Evolutionary conservation across 306 rosid genomes (phyloP).

Genomic region (Prunus campanulata): DNA sequence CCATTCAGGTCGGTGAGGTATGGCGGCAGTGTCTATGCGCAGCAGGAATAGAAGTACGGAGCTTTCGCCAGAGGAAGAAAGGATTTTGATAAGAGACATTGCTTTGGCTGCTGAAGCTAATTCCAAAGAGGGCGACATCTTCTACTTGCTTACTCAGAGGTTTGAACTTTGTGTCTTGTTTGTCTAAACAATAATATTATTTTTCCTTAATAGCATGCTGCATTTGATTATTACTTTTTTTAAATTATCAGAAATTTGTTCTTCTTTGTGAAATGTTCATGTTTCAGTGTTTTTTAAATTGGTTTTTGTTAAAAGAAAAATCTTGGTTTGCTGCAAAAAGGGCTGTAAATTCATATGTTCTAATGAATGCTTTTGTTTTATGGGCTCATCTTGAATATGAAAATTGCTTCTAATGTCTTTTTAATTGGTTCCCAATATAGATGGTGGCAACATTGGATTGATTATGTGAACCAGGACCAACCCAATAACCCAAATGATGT

Average conservation of each 20-base stretch:
- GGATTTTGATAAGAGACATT: slow-evolving; percentile 87
- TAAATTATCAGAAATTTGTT: neutral
- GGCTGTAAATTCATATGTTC: neutral
- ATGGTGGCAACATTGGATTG: slow-evolving; percentile 99
- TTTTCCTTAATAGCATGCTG: neutral
- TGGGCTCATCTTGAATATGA: neutral
- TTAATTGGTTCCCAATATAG: slow-evolving; percentile 39
- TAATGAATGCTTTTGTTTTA: neutral
- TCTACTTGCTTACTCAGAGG: slow-evolving; percentile 87
- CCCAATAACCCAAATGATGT: slow-evolving; percentile 60
- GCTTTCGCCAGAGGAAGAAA: slow-evolving; percentile 83
- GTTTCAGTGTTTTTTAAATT: neutral
- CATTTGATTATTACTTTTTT: neutral
- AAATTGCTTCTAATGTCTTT: slow-evolving; percentile 15
- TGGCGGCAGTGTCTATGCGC: slow-evolving; percentile 71
- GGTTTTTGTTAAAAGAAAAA: neutral
- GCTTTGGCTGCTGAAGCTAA: slow-evolving; percentile 76
- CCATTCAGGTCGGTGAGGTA: slow-evolving; percentile 6
- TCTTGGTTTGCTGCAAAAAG: neutral
- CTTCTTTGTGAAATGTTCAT: neutral
- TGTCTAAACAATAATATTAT: too few relatives aligned
- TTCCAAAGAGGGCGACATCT: slow-evolving; percentile 82
- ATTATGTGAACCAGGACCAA: slow-evolving; percentile 93
- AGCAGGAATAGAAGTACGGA: slow-evolving; percentile 45
- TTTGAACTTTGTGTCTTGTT: slow-evolving; percentile 9